Base-by-base conservation (phyloP, 2,329 filamentous ascomycete species). In the Penicillium italicum region DNA sequence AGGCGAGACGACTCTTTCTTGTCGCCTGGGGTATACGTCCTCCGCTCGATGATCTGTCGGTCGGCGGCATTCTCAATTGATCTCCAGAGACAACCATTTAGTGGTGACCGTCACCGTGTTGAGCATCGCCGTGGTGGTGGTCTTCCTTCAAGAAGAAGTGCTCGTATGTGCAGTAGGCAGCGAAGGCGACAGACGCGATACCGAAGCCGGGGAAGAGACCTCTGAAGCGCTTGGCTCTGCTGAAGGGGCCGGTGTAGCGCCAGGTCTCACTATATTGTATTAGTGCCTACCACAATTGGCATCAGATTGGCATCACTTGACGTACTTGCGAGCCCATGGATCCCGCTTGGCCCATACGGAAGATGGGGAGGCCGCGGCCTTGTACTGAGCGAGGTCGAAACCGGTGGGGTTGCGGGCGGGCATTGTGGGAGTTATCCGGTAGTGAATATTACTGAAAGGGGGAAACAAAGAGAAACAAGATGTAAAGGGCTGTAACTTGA, bases 191-290 rank as follows among this genome's bases (percentile, higher is more conserved):
- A 5, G 89, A 89, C 31, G 91, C 94, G 66, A 93, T 96, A 62
- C 94, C 94, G 67, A 99, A 82, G 59, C 94, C 94, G 36, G 94
- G 94, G 73, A 99, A 91, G 62, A 85, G 81, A 69, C 83, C 80
- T 79, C 87, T 91, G 81, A 97, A 94, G 67, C 94, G 88, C 79
- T 96, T 96, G 79, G 81, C 89, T 67, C 93, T 85, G 63, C 87
- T 88, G 81, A 97, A 97, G 52, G 85, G 87, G 61, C 93, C 94
- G 34, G 83, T 86, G 81, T 96, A 97, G 76, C 94, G 85, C 94
- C 94, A 99, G 72, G 89, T 84, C 80, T 99, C 94, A 72, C 94
- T 99, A 73, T 62, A 36, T 16, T 26, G 30, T 7, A 20, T 38
- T 46, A 66, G 69, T 55, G 70, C 58, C 42, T 41, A 59, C 48